phyloP scores from a whole-genome alignment of 352 stramenopile genomes.

The Globisporangium rhizosaccharum region DNA sequence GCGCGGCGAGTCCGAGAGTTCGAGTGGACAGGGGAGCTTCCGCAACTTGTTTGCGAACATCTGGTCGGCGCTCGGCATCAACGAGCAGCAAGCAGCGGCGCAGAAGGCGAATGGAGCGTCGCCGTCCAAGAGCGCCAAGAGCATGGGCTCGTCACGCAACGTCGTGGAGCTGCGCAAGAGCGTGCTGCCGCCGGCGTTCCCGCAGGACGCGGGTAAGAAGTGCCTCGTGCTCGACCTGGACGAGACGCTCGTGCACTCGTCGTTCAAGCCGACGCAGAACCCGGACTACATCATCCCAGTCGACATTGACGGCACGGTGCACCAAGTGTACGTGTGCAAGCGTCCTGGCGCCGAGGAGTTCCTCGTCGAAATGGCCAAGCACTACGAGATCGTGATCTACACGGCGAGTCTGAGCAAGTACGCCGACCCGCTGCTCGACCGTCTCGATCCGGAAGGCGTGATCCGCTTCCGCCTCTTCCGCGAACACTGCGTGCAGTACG shows the following conservation, averaged over 20 bases:
- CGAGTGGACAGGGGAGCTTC: constrained; percentile 38
- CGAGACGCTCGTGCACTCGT: constrained; percentile 98
- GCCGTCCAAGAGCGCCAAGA: constrained; percentile 17
- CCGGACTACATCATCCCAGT: constrained; percentile 19
- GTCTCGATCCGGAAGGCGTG: too few relatives aligned
- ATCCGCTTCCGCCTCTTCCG: too few relatives aligned
- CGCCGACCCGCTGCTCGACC: too few relatives aligned
- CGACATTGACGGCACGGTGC: too few relatives aligned
- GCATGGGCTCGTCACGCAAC: constrained; percentile 17
- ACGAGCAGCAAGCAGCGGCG: constrained; percentile 43
- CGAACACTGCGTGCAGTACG: too few relatives aligned
- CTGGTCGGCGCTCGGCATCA: constrained; percentile 54
- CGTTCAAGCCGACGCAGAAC: constrained; percentile 90
- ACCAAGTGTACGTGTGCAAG: too few relatives aligned
- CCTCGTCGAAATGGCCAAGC: too few relatives aligned
- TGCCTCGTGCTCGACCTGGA: constrained; percentile 96
- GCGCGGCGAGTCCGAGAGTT: constrained; percentile 20
- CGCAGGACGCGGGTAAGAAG: constrained; percentile 73
- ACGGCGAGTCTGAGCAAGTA: too few relatives aligned
- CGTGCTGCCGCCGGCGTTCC: constrained; percentile 33
- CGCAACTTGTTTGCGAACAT: constrained; percentile 68
- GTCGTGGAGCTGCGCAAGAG: constrained; percentile 55
- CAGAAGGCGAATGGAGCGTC: constrained; percentile 14
- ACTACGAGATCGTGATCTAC: too few relatives aligned
- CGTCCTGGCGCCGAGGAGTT: too few relatives aligned